Evolutionary conservation across 2,329 filamentous ascomycete species (phyloP).

Genomic region (Penicillium sp.): DNA sequence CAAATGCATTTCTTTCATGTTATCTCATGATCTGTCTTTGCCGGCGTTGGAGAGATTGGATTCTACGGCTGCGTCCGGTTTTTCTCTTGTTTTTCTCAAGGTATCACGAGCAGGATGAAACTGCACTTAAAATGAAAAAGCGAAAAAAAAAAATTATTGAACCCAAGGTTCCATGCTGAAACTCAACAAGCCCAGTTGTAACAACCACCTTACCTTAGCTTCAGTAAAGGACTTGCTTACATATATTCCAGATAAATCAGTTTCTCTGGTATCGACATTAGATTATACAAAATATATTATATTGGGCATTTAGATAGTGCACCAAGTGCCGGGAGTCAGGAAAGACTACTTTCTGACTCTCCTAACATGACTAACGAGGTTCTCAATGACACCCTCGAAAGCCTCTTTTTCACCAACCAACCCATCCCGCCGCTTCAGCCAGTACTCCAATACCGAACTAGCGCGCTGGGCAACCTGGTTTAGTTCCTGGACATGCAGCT

Average conservation of each 20-base stretch:
- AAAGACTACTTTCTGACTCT: slow-evolving; percentile 69
- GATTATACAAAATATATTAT: slow-evolving; percentile 27
- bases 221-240: neutral
- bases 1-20: neutral
- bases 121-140: neutral
- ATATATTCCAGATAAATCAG: neutral
- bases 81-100: neutral
- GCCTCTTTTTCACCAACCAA: slow-evolving; percentile 88
- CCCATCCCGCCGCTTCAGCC: slow-evolving; percentile 81
- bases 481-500: slow-evolving; percentile 66
- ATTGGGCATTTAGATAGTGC: slow-evolving; percentile 13
- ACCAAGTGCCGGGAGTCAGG: neutral
- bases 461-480: slow-evolving; percentile 69
- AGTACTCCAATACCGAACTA: slow-evolving; percentile 78
- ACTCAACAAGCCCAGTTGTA: neutral
- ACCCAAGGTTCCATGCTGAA: neutral
- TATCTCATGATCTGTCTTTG: neutral
- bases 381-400: slow-evolving; percentile 95
- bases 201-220: neutral
- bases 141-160: too few relatives aligned
- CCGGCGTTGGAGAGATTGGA: neutral
- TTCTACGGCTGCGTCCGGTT: neutral
- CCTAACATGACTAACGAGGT: slow-evolving; percentile 85
- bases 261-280: slow-evolving; percentile 17
- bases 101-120: too few relatives aligned